phyloP scores from a whole-genome alignment of 2,329 filamentous ascomycete genomes.

The Aspergillus vadensis region DNA sequence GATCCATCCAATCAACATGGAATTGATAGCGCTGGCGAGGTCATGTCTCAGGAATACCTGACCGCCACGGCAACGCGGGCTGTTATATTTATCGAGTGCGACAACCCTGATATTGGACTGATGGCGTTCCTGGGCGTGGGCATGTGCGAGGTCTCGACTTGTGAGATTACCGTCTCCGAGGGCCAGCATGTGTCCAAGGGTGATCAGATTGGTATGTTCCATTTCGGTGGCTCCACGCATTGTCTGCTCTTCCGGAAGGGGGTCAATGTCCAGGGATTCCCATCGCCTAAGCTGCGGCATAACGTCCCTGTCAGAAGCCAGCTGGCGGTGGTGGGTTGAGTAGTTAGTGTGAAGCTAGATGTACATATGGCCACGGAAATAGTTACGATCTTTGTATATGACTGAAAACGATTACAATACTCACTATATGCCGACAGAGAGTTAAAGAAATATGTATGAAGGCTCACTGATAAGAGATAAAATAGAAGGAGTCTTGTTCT shows the following conservation, averaged over 20 bases:
- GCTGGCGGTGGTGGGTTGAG: conserved; percentile 21
- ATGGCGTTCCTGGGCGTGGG: conserved; percentile 72
- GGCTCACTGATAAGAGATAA: too few relatives aligned
- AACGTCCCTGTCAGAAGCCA: conserved; percentile 33
- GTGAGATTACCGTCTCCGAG: conserved; percentile 68
- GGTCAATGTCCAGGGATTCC: conserved; percentile 32
- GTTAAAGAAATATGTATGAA: too few relatives aligned
- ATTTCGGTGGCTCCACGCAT: conserved; percentile 73
- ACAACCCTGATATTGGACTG: conserved; percentile 66
- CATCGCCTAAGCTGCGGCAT: conserved; percentile 24
- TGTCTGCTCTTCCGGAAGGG: conserved; percentile 62
- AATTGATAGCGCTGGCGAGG: conserved; percentile 32
- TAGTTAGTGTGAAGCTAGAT: background rate
- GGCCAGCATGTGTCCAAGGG: conserved; percentile 70
- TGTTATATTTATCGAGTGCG: conserved; percentile 70
- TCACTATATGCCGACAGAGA: too few relatives aligned
- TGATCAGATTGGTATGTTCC: conserved; percentile 75
- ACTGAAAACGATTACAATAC: too few relatives aligned
- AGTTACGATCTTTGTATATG: too few relatives aligned
- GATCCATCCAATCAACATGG: conserved; percentile 17
- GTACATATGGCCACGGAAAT: background rate
- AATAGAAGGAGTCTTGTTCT: too few relatives aligned
- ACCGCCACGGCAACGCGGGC: conserved; percentile 68
- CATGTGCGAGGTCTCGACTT: conserved; percentile 76
- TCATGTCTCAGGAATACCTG: conserved; percentile 64